These are phyloP conservation scores for Ramalina intermedia DNA, from an alignment of 495 filamentous ascomycete species.

Conservation along the genomic window DNA sequence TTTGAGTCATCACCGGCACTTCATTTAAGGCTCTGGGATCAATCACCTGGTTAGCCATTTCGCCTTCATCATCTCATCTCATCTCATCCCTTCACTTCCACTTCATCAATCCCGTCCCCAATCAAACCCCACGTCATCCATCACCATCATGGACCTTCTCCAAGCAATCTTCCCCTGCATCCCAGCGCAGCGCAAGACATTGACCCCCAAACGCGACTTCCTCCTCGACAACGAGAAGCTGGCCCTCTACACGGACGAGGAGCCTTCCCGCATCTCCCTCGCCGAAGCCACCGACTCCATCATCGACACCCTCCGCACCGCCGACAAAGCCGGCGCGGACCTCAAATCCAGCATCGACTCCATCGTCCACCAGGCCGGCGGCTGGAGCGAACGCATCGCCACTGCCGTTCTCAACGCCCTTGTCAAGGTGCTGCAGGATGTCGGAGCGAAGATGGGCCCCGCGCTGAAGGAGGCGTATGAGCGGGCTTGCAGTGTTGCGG, in stretches of 20 bases:
- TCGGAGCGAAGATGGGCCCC: constrained; percentile 16
- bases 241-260: neutral
- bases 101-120: too few species aligned
- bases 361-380: constrained; percentile 11
- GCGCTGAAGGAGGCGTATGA: constrained; percentile 22
- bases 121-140: too few species aligned
- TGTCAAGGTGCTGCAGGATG: constrained; percentile 19
- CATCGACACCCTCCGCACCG: neutral
- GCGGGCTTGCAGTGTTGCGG: constrained; percentile 18
- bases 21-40: too few species aligned
- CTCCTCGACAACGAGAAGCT: constrained; percentile 1
- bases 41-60: too few species aligned
- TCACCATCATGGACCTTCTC: too few species aligned
- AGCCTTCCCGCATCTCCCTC: neutral
- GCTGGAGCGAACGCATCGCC: constrained; percentile 29
- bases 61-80: too few species aligned
- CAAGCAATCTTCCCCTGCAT: constrained; percentile 5
- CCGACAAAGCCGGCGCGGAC: neutral
- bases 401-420: constrained; percentile 22
- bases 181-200: constrained; percentile 1
- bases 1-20: too few species aligned
- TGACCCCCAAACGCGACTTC: neutral
- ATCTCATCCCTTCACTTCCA: too few species aligned
- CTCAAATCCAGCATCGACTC: neutral
- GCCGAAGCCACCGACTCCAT: constrained; percentile 3